Base-by-base conservation (phyloP, 352 stramenopile species). In the Phytophthora capsici region DNA sequence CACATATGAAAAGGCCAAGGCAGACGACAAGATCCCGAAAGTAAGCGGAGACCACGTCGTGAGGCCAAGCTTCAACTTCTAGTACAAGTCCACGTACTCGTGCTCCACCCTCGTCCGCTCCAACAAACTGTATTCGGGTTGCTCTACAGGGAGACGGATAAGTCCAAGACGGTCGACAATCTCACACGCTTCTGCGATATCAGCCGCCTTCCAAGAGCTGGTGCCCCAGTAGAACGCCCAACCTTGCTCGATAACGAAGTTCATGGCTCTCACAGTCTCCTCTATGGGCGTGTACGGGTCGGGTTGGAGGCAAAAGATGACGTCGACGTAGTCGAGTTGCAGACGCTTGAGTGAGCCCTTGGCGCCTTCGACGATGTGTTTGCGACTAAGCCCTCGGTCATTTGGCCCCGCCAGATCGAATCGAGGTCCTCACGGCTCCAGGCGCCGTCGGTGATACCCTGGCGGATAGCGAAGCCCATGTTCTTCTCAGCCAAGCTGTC, bases 81-180 rank as follows among this genome's bases (percentile, higher is more conserved):
- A n/a, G n/a, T n/a, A n/a, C n/a, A n/a, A n/a, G n/a, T n/a, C n/a
- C n/a, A n/a, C n/a, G n/a, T n/a, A n/a, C n/a, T n/a, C n/a, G n/a
- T n/a, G n/a, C n/a, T n/a, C n/a, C n/a, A n/a, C n/a, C n/a, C n/a
- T n/a, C n/a, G n/a, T n/a, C n/a, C 82, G 73, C n/a, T 88, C 65
- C 8, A 90, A 56, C 17, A 90, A 57, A 44, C 78, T 77, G 75
- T 90, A 90, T 54, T 86, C 47, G 6, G 76, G 63, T 49, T 90
- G 81, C 30, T 90, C 76, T 2, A 85, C 57, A 22, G 74, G 58
- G 6, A 66, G 76, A 1, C 69, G 62, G 12, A 59, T 55, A 10
- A 80, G 25, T 0, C 55, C 49, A 10, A 80, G 53, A 6, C 61
- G 50, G 17, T 82, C 67, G 0, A 63, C 76, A 28, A 82, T 73